Evolutionary conservation across 2,329 filamentous ascomycete genomes (phyloP), one percentile per base, ranked within the genome.

Genomic region (Monilinia fructicola): DNA sequence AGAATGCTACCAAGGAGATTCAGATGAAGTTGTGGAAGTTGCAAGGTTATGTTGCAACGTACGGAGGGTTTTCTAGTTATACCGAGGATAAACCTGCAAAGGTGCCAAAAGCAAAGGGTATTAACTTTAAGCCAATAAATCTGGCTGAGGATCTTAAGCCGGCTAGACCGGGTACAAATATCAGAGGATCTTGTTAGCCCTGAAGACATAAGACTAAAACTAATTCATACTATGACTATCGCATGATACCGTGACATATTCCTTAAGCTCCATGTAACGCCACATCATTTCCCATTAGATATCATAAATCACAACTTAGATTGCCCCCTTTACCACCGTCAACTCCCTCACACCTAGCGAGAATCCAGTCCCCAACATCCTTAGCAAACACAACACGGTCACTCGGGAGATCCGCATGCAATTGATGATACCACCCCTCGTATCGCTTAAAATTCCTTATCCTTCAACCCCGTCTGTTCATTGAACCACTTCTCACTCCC

Each of bases 341-440:
- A 2, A 68, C 68, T 21, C 58, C 62, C 23, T 61, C 54, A 31
- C 68, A 64, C 35, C 54, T 42, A 65, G 71, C 54, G 68, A 90
- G 74, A 66, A 92, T 86, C 89, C 90, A 93, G 67, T 85, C 82
- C 4, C 79, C 82, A 6, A 91, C 80, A 74, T 92, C 87, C 64
- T 81, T 82, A 7, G 77, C 77, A 71, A 83, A 83, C 6, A 74
- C 72, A 4, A 71, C 53, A 64, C 75, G 74, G 66, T 76, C 75
- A 18, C 79, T 76, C 0, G 76, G 72, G 28, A 71, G 54, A 69
- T 91, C 88, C 1, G 83, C 80, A 75, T 90, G 88, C 70, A 91
- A 77, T 79, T 91, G 89, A 79, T 97, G 93, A 76, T 87, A 92
- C 76, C 85, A 90, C 12, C 90, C 93, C 40, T 90, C 86, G 76